Evolutionary conservation across 2,329 filamentous ascomycete species (phyloP), one percentile per base, ranked within the genome.

Genomic region (Cercospora canescens): DNA sequence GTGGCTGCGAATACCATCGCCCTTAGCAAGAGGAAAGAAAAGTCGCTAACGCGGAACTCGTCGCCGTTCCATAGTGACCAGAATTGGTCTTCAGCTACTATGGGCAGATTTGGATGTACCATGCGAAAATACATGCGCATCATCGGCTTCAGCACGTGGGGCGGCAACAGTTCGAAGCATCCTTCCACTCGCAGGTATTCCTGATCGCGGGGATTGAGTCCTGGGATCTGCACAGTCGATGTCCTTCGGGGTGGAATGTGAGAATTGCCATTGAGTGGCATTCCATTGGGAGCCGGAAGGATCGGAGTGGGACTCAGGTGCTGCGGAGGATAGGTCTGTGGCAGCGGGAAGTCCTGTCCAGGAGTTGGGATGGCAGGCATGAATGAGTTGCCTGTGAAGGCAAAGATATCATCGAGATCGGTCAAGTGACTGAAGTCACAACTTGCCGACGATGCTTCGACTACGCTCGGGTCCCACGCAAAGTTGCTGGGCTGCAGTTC

Each of bases 351-450:
- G 35, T 67, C 66, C 32, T 60, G 57, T 32, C 62, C 62, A 14
- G 52, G 62, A 14, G 64, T 66, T n/a, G 56, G 64, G 7, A 66
- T 63, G 18, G 68, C 56, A 37, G 65, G 62, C 56, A 69, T 61
- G 57, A 68, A 70, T 2, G 68, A 65, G 34, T 70, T 68, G 6
- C 66, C 69, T 26, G 69, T 71, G 54, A 68, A 71, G 26, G 69
- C 66, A 50, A 71, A 71, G 21, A 71, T 69, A 18, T 71, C 69
- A 34, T 71, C 69, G 57, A 71, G 59, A 41, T 68, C 69, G 2
- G 66, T 68, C 41, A 71, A 50, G 64, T 71, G 69, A 26, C 65
- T 68, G 55, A 71, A 71, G 63, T 67, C 69, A 41, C 65, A 70
- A 55, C 64, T 71, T 16, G 68, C 64, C 11, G 68, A 70, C 4